Conservation (phyloP, 768 basidiomycete genomes). For the Trametes cubensis region DNA sequence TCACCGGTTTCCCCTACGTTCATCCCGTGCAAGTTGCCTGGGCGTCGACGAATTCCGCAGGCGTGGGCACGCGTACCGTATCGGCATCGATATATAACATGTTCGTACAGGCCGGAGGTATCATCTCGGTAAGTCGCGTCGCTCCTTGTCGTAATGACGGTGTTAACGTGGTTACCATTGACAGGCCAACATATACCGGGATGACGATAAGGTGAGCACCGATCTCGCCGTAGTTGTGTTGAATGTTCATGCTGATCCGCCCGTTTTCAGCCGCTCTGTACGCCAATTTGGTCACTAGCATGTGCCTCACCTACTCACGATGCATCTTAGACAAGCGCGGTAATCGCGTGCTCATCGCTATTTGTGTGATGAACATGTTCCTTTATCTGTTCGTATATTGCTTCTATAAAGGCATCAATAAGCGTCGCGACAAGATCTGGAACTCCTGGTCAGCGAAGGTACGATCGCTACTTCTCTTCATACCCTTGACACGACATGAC, state of each 20-base stretch:
- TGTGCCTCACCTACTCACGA: background rate
- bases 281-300: background rate
- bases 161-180: background rate
- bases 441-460: slow-evolving; percentile 48
- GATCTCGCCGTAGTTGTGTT: background rate
- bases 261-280: slow-evolving; percentile 30
- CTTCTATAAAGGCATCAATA: slow-evolving; percentile 59
- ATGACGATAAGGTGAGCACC: slow-evolving; percentile 43
- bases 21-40: slow-evolving; percentile 48
- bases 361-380: slow-evolving; percentile 55
- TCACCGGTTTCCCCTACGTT: slow-evolving; percentile 51
- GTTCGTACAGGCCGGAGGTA: slow-evolving; percentile 61
- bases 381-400: slow-evolving; percentile 54
- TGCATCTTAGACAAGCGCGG: slow-evolving; percentile 55
- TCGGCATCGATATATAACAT: slow-evolving; percentile 60
- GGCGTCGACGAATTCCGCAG: slow-evolving; percentile 62
- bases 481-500: background rate
- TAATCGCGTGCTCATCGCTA: slow-evolving; percentile 56
- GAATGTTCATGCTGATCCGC: background rate
- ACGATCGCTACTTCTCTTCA: background rate
- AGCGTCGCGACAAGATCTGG: slow-evolving; percentile 54
- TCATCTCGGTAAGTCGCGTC: slow-evolving; percentile 41
- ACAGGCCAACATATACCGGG: slow-evolving; percentile 58
- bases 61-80: slow-evolving; percentile 57
- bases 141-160: background rate